These are phyloP conservation scores for Sarocladium oryzae DNA, from an alignment of 2,329 filamentous ascomycete genomes.

Conservation along the genomic window DNA sequence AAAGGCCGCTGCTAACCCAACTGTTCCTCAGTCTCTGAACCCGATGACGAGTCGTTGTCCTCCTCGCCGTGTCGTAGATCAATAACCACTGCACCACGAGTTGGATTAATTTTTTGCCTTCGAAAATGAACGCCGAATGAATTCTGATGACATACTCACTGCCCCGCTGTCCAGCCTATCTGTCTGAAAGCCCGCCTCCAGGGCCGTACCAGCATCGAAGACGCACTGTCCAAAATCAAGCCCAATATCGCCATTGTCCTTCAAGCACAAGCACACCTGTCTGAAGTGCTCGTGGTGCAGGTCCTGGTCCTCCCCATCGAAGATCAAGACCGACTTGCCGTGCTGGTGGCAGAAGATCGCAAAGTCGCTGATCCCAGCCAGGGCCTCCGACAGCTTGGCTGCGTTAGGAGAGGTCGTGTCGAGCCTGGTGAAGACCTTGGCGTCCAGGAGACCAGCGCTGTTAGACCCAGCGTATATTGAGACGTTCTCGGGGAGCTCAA, in stretches of 20 bases:
- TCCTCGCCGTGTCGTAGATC: conserved; percentile 1
- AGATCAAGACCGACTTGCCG: conserved; percentile 2
- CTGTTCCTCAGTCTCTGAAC: too few species aligned
- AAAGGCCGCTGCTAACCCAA: too few species aligned
- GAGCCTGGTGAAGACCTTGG: conserved; percentile 5
- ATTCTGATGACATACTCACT: not conserved
- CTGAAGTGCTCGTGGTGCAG: conserved; percentile 7
- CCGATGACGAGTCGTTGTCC: not conserved
- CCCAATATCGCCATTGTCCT: conserved; percentile 8
- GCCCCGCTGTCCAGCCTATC: conserved; percentile 1
- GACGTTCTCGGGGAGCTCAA: conserved; percentile 4
- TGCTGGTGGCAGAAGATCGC: not conserved
- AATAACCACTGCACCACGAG: not conserved
- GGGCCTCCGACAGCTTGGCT: not conserved
- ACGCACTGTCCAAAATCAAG: conserved; percentile 4
- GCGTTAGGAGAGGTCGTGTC: not conserved
- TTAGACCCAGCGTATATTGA: not conserved
- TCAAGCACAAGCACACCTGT: conserved; percentile 5
- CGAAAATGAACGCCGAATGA: not conserved
- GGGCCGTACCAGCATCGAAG: not conserved
- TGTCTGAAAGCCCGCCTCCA: conserved; percentile 4
- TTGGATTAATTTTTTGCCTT: not conserved
- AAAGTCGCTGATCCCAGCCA: not conserved
- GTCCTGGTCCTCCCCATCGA: not conserved
- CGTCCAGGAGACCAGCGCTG: not conserved